Evolutionary conservation across 176 grass and related monocot genomes (phyloP).

Genomic region (Oryza officinalis): DNA sequence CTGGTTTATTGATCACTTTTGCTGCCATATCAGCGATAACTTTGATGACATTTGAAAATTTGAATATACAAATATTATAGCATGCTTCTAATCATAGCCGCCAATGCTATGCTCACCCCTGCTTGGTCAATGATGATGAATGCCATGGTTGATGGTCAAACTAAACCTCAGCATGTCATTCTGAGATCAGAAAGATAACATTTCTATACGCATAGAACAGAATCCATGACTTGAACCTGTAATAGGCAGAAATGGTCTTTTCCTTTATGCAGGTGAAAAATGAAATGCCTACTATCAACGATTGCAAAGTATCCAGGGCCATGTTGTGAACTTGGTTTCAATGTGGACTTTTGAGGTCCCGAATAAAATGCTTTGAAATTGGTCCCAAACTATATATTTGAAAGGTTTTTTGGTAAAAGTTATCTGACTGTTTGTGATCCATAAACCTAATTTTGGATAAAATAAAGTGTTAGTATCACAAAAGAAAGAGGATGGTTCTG

Average conservation of each 20-base stretch:
- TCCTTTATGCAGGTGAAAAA: conserved; percentile 8
- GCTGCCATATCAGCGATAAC: background rate
- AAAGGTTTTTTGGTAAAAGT: background rate
- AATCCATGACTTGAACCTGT: background rate
- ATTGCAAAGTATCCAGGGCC: conserved; percentile 8
- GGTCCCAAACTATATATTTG: background rate
- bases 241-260: background rate
- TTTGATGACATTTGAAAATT: background rate
- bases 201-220: background rate
- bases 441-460: background rate
- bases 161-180: conserved; percentile 33
- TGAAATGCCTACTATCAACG: conserved; percentile 20
- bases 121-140: conserved; percentile 44
- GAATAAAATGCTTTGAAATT: background rate
- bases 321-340: background rate
- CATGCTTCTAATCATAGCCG: background rate
- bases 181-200: conserved; percentile 34
- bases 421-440: background rate
- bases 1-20: conserved; percentile 14
- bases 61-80: conserved; percentile 13
- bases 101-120: background rate
- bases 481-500: background rate
- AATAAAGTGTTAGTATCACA: background rate
- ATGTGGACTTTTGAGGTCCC: background rate
- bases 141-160: conserved; percentile 11